phyloP scores from a whole-genome alignment of 768 basidiomycete species.

The Amyloporia xantha region DNA sequence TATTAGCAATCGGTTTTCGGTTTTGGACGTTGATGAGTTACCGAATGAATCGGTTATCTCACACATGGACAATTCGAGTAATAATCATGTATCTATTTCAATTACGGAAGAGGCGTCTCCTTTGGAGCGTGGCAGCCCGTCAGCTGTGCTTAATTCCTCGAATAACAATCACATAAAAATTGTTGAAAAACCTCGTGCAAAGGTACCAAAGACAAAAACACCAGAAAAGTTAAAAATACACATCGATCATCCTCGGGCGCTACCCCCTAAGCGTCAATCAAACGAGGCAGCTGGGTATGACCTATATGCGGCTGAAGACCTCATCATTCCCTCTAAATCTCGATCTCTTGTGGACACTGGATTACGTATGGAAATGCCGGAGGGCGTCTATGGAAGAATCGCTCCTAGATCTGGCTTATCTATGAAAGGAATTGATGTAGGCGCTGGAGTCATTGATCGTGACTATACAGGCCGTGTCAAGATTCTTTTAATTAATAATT shows the following conservation, averaged over 20 bases:
- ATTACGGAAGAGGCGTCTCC: neutral
- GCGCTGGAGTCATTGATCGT: constrained; percentile 1
- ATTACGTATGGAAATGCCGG: neutral
- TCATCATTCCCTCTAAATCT: neutral
- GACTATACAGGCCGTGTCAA: constrained; percentile 5
- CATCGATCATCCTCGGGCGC: neutral
- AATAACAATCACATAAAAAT: too few species aligned
- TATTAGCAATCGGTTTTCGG: too few species aligned
- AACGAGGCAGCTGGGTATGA: neutral
- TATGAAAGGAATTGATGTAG: constrained; percentile 4
- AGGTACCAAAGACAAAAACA: too few species aligned
- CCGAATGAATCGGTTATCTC: too few species aligned
- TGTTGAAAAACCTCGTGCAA: too few species aligned
- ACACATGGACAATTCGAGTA: too few species aligned
- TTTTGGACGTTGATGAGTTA: too few species aligned
- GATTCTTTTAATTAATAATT: constrained; percentile 8
- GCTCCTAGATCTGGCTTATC: neutral
- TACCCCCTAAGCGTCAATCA: neutral
- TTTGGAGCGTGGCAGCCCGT: neutral
- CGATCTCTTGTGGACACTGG: constrained; percentile 1
- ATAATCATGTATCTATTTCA: too few species aligned
- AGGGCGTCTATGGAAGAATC: neutral
- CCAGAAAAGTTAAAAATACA: neutral
- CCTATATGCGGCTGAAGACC: neutral
- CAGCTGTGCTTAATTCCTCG: neutral